phyloP scores from a whole-genome alignment of 768 basidiomycete genomes.

The Cyclocybe aegerita region DNA sequence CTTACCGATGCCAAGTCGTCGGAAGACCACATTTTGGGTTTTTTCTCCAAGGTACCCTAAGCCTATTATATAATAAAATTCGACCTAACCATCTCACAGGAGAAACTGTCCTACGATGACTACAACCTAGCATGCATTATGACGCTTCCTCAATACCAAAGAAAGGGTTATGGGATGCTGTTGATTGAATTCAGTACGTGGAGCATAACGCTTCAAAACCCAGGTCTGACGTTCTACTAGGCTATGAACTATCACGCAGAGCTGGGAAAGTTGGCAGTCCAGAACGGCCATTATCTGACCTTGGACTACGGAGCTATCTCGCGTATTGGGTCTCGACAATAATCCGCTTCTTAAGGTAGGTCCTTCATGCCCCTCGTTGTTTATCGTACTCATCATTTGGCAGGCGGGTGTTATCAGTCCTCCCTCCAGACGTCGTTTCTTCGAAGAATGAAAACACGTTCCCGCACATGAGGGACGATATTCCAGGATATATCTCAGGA shows the following conservation, averaged over 20 bases:
- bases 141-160: conserved; percentile 90
- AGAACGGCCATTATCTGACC: conserved; percentile 91
- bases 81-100: conserved; percentile 41
- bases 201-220: not conserved
- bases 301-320: conserved; percentile 89
- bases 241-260: conserved; percentile 88
- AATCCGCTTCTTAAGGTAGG: conserved; percentile 79
- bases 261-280: conserved; percentile 85
- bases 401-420: conserved; percentile 58
- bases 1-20: conserved; percentile 81
- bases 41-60: conserved; percentile 57
- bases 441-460: conserved; percentile 44
- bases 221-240: conserved; percentile 35
- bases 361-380: not conserved
- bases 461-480: conserved; percentile 37
- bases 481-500: conserved; percentile 23
- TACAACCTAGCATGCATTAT: conserved; percentile 98
- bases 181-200: conserved; percentile 97
- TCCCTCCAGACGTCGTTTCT: conserved; percentile 52
- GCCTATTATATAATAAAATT: not conserved
- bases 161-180: conserved; percentile 88
- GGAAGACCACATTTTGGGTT: conserved; percentile 77
- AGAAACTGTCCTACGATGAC: conserved; percentile 94
- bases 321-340: conserved; percentile 85
- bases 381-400: not conserved